Conservation (phyloP, 116 monocot species). For the Trichopus zeylanicus region DNA sequence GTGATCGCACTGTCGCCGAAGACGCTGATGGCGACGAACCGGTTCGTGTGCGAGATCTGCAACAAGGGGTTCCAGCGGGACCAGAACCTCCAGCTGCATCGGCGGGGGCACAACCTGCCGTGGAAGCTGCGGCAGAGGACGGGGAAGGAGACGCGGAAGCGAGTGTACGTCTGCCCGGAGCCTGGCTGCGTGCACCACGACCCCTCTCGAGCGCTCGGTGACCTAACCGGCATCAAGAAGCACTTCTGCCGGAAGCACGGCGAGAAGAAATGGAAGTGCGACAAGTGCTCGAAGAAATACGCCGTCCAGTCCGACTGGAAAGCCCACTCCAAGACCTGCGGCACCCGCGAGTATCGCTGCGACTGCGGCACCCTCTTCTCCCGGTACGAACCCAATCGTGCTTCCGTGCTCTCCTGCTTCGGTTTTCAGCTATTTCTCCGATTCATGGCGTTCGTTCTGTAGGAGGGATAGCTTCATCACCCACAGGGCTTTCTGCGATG, state of each 20-base stretch:
- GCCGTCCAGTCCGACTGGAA: slow-evolving; percentile 95
- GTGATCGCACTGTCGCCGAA: slow-evolving; percentile 74
- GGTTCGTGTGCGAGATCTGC: slow-evolving; percentile 92
- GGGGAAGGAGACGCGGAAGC: slow-evolving; percentile 59
- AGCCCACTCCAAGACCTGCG: slow-evolving; percentile 81
- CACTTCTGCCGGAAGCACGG: slow-evolving; percentile 90
- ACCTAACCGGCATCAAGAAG: slow-evolving; percentile 88
- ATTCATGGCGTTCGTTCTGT: not conserved
- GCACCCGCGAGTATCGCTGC: slow-evolving; percentile 86
- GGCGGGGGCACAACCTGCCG: slow-evolving; percentile 76
- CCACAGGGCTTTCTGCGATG: slow-evolving; percentile 63
- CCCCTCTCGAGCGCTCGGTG: slow-evolving; percentile 70
- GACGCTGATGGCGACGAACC: slow-evolving; percentile 75
- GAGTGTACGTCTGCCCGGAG: slow-evolving; percentile 81
- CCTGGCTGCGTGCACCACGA: slow-evolving; percentile 80
- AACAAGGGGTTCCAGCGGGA: slow-evolving; percentile 87
- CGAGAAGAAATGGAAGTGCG: slow-evolving; percentile 97
- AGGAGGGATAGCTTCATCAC: slow-evolving; percentile 65
- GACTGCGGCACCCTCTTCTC: slow-evolving; percentile 94
- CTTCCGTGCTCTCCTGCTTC: not conserved
- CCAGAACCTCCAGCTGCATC: slow-evolving; percentile 82
- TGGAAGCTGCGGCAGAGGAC: slow-evolving; percentile 83
- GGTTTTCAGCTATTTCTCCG: not conserved
- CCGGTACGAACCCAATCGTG: slow-evolving; percentile 25
- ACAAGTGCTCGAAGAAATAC: slow-evolving; percentile 93